Evolutionary conservation across 169 alveolate species (phyloP).

Genomic region (Plasmodium coatneyi): DNA sequence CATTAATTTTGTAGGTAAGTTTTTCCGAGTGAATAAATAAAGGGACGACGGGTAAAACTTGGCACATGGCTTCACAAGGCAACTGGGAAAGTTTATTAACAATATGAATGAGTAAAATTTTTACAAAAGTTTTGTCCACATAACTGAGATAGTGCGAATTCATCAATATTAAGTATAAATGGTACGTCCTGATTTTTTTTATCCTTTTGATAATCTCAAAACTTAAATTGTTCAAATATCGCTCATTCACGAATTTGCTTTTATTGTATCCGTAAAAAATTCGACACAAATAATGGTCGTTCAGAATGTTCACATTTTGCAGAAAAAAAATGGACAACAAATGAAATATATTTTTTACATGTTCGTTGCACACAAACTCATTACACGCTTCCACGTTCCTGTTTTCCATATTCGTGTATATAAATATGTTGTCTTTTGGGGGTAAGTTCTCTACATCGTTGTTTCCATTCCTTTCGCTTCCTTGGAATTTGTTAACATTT

Average conservation of each 20-base stretch:
- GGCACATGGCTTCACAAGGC: conserved; percentile 72
- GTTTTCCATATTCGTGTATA: conserved; percentile 15
- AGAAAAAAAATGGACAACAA: conserved; percentile 55
- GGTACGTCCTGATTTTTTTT: conserved; percentile 73
- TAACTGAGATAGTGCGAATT: conserved; percentile 55
- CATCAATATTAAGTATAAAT: conserved; percentile 48
- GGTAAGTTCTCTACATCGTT: not conserved
- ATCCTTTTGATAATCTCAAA: conserved; percentile 70
- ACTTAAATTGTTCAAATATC: conserved; percentile 69
- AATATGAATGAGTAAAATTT: conserved; percentile 26
- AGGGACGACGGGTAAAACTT: conserved; percentile 50
- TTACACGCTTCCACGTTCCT: not conserved
- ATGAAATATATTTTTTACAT: conserved; percentile 63
- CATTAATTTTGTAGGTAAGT: conserved; percentile 33
- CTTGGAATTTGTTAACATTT: not conserved
- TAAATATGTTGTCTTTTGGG: conserved; percentile 1
- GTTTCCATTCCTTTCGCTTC: not conserved
- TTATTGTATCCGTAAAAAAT: conserved; percentile 71
- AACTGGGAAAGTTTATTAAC: conserved; percentile 51
- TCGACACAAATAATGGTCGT: conserved; percentile 69
- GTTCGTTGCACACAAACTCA: conserved; percentile 39
- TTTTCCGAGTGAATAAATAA: conserved; percentile 57
- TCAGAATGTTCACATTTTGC: conserved; percentile 54
- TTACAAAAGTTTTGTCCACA: conserved; percentile 26
- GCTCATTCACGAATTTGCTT: conserved; percentile 60